Conservation (phyloP, 768 basidiomycete genomes). For the Calvatia gigantea region DNA sequence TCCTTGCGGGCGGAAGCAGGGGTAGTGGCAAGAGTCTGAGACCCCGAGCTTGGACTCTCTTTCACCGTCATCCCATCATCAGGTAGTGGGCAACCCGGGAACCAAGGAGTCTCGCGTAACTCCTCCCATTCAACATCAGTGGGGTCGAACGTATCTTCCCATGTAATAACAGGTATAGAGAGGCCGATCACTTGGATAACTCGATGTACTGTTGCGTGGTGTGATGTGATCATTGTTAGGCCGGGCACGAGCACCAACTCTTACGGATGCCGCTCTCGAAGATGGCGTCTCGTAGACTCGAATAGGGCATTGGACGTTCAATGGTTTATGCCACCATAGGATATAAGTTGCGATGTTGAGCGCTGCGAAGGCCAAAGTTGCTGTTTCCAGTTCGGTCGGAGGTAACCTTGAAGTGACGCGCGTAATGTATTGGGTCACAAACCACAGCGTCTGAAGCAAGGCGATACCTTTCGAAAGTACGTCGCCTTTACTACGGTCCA, state of each 20-base stretch:
- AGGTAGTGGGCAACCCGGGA: background rate
- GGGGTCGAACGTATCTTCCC: background rate
- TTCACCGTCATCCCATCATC: background rate
- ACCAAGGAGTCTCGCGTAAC: background rate
- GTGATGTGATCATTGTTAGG: background rate
- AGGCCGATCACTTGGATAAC: background rate
- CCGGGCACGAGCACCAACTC: background rate
- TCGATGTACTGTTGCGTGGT: background rate
- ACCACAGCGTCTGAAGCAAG: conserved; percentile 32
- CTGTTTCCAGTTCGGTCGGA: conserved; percentile 31
- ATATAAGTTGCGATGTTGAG: conserved; percentile 27
- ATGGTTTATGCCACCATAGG: conserved; percentile 39
- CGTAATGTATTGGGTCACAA: conserved; percentile 26
- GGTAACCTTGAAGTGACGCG: conserved; percentile 22
- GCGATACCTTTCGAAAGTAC: conserved; percentile 29
- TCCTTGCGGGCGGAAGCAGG: background rate
- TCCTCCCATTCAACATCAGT: background rate
- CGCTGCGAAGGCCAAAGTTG: conserved; percentile 29
- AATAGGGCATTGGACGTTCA: conserved; percentile 26
- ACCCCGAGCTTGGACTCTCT: background rate
- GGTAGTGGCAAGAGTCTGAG: background rate
- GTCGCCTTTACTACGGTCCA: conserved; percentile 30
- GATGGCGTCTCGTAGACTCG: background rate
- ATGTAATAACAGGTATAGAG: background rate
- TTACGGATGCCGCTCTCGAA: background rate